phyloP scores from a whole-genome alignment of 192 early-diverging fungal genomes.

The Backusella macrospora region DNA sequence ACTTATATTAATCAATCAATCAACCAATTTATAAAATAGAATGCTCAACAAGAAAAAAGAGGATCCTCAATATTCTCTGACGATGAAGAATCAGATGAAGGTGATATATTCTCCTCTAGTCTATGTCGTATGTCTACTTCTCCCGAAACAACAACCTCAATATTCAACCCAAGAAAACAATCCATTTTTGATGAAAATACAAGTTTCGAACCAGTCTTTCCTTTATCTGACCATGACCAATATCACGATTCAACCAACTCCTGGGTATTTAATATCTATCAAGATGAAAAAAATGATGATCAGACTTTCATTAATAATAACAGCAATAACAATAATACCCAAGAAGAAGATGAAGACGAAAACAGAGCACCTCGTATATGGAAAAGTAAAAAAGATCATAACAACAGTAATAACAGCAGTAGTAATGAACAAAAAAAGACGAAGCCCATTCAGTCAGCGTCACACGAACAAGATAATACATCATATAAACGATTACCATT shows the following conservation, averaged over 20 bases:
- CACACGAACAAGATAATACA: background rate
- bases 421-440: background rate
- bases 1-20: background rate
- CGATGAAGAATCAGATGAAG: conserved; percentile 20
- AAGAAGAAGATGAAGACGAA: background rate
- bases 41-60: background rate
- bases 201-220: background rate
- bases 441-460: conserved; percentile 3
- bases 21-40: background rate
- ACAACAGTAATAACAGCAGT: background rate
- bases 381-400: background rate
- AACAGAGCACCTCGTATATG: conserved; percentile 8
- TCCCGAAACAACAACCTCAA: background rate
- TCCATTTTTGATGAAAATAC: conserved; percentile 19
- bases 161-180: background rate
- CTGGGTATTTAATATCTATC: conserved; percentile 6
- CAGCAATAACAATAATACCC: background rate
- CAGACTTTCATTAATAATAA: background rate
- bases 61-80: background rate
- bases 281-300: background rate
- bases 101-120: conserved; percentile 15
- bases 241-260: background rate
- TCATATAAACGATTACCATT: conserved; percentile 17
- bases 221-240: background rate
- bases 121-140: conserved; percentile 9